Percentiles rank a stretch among this genome's conserved stretches.
Evolutionary conservation across 2,329 filamentous ascomycete genomes (phyloP).

Genomic region (Annulohypoxylon truncatum): DNA sequence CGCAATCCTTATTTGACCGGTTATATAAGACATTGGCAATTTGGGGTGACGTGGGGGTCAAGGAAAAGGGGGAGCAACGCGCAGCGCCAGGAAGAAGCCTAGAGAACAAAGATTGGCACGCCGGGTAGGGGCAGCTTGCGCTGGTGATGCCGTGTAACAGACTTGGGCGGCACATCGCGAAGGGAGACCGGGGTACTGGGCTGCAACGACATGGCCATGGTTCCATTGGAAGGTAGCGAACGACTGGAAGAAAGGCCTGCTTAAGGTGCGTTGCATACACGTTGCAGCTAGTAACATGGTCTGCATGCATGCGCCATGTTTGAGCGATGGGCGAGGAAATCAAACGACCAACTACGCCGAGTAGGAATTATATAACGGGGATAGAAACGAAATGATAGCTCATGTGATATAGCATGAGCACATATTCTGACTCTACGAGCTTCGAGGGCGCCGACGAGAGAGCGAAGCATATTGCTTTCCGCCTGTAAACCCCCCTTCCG

Average conservation of each 20-base stretch:
- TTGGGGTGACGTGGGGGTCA: constrained; percentile 15
- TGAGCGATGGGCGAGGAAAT: constrained; percentile 1
- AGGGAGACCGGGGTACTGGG: constrained; percentile 1
- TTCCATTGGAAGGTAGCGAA: neutral
- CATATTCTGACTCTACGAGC: constrained; percentile 10
- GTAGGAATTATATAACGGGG: neutral
- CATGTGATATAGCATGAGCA: constrained; percentile 35
- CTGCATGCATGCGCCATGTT: constrained; percentile 32
- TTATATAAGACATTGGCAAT: constrained; percentile 17
- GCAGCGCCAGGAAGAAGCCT: constrained; percentile 15
- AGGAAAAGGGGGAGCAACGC: neutral
- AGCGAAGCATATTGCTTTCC: neutral
- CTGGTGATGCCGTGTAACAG: constrained; percentile 27
- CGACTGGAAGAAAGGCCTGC: constrained; percentile 1
- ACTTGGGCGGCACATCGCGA: constrained; percentile 9
- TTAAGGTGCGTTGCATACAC: constrained; percentile 17
- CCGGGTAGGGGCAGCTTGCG: constrained; percentile 32
- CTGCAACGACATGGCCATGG: neutral
- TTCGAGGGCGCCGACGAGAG: neutral
- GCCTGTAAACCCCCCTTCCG: constrained; percentile 4
- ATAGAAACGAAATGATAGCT: constrained; percentile 29
- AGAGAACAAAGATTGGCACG: constrained; percentile 23
- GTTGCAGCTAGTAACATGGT: constrained; percentile 17
- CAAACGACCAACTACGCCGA: constrained; percentile 14
- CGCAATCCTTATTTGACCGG: neutral